These are phyloP conservation scores for Friedmanniomyces endolithicus DNA, from an alignment of 495 filamentous ascomycete species.

Conservation along the genomic window DNA sequence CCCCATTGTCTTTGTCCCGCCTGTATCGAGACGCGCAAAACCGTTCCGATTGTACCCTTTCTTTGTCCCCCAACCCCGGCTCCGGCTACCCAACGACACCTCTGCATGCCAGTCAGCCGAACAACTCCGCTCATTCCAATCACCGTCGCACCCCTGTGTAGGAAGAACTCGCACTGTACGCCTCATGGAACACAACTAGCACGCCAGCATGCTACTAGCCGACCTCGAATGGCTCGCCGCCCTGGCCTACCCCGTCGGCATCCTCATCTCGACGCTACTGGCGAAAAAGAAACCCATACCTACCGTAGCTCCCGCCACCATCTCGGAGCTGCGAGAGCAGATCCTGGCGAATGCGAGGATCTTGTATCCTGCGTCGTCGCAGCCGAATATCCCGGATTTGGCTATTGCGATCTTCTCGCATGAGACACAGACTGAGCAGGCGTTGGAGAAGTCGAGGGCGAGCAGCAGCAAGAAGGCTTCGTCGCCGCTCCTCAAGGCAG, in stretches of 20 bases:
- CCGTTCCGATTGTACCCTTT: no score
- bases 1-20: neutral
- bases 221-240: neutral
- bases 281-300: neutral
- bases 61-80: no score
- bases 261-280: neutral
- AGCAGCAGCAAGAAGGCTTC: no score
- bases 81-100: no score
- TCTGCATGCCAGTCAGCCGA: no score
- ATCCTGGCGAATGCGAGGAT: neutral
- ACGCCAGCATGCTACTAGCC: neutral
- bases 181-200: neutral
- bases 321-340: neutral
- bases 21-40: no score
- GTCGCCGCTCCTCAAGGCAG: neutral
- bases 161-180: no score
- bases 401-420: neutral
- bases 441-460: neutral
- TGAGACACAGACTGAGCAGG: neutral
- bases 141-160: no score
- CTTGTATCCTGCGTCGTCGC: neutral
- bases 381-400: neutral
- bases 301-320: neutral
- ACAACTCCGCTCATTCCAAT: no score
- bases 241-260: neutral